These are phyloP conservation scores for Trichophyton rubrum DNA, from an alignment of 2,329 filamentous ascomycete species.

Conservation along the genomic window DNA sequence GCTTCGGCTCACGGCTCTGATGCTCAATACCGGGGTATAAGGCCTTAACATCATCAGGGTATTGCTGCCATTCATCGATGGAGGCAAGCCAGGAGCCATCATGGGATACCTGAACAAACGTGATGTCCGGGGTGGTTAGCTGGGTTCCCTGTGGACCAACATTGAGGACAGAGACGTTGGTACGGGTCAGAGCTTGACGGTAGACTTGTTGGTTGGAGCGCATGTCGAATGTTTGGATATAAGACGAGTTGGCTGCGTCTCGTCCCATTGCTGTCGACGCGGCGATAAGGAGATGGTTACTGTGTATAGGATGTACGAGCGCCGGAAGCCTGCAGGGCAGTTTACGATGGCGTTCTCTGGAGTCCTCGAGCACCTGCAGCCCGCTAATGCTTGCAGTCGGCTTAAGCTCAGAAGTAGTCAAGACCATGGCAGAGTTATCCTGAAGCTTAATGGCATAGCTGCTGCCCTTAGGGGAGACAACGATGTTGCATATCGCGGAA, in stretches of 20 bases:
- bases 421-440: slow-evolving; percentile 81
- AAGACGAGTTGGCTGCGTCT: slow-evolving; percentile 38
- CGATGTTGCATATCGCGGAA: slow-evolving; percentile 70
- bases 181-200: slow-evolving; percentile 81
- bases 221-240: slow-evolving; percentile 80
- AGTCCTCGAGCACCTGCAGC: slow-evolving; percentile 46
- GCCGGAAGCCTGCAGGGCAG: slow-evolving; percentile 42
- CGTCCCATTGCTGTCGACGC: slow-evolving; percentile 45
- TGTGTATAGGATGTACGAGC: slow-evolving; percentile 48
- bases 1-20: neutral
- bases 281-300: slow-evolving; percentile 55
- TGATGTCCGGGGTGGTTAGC: slow-evolving; percentile 66
- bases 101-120: slow-evolving; percentile 59
- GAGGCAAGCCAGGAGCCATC: slow-evolving; percentile 87
- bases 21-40: slow-evolving; percentile 29
- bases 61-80: slow-evolving; percentile 79
- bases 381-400: slow-evolving; percentile 75
- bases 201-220: slow-evolving; percentile 61
- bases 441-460: slow-evolving; percentile 76
- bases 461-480: slow-evolving; percentile 65
- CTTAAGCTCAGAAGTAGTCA: slow-evolving; percentile 80
- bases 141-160: slow-evolving; percentile 57
- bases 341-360: neutral
- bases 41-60: slow-evolving; percentile 52
- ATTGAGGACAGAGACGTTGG: slow-evolving; percentile 72